These are phyloP conservation scores for Linnemannia exigua DNA, from an alignment of 192 early-diverging fungal genomes.

Conservation along the genomic window DNA sequence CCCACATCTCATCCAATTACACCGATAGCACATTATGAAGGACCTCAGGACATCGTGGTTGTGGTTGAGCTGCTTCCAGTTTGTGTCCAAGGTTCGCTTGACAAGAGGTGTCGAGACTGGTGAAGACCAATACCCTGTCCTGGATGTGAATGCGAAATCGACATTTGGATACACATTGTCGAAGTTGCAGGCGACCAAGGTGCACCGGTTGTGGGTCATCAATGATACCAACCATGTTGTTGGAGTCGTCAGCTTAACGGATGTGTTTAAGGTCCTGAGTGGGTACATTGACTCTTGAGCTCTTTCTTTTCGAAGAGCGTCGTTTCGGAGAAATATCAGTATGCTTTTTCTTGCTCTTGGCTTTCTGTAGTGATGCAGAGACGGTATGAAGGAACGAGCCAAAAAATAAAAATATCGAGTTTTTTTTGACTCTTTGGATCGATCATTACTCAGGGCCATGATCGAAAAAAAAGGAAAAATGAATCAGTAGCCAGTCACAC, in stretches of 20 bases:
- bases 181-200: constrained; percentile 84
- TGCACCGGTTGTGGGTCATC: constrained; percentile 86
- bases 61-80: constrained; percentile 51
- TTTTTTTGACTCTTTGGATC: no score
- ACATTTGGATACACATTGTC: constrained; percentile 79
- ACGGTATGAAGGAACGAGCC: no score
- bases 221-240: constrained; percentile 63
- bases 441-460: no score
- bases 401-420: no score
- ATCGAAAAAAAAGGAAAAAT: no score
- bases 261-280: constrained; percentile 75
- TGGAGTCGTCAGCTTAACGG: constrained; percentile 86
- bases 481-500: neutral
- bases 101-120: constrained; percentile 39
- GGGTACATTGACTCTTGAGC: constrained; percentile 22
- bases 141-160: constrained; percentile 78
- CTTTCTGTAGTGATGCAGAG: no score
- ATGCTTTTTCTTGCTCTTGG: no score
- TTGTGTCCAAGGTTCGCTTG: constrained; percentile 38
- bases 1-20: neutral
- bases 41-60: constrained; percentile 51
- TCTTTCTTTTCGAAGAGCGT: neutral
- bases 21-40: constrained; percentile 40
- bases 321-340: neutral
- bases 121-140: constrained; percentile 75